phyloP scores from a whole-genome alignment of 2,329 filamentous ascomycete species.

The Cucurbitaria berberidis region DNA sequence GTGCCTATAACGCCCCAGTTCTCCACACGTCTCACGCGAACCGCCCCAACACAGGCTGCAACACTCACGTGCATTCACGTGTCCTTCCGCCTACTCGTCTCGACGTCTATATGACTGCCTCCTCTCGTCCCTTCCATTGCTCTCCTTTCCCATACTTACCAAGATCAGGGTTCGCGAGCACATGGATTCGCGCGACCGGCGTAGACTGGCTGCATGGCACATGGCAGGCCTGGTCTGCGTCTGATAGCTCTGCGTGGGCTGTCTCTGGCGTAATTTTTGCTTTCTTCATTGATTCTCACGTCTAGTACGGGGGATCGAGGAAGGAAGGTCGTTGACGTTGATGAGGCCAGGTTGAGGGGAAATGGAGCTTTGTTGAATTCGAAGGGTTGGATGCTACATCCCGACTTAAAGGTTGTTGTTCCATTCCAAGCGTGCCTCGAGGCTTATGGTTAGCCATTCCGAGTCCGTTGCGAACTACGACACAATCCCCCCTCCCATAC shows the following conservation, averaged over 20 bases:
- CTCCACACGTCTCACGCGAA: not conserved
- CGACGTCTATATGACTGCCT: not conserved
- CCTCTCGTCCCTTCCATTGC: not conserved
- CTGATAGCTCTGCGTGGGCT: conserved; percentile 9
- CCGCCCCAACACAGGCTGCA: conserved; percentile 1
- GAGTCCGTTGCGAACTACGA: too few species aligned
- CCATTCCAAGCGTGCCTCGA: too few species aligned
- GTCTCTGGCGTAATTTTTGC: conserved; percentile 16
- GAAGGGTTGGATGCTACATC: not conserved
- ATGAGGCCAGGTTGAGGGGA: not conserved
- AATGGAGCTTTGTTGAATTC: not conserved
- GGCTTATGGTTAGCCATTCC: too few species aligned
- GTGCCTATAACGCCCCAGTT: not conserved
- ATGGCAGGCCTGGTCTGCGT: conserved; percentile 7
- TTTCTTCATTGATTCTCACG: conserved; percentile 9
- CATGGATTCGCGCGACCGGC: conserved; percentile 10
- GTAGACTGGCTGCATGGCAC: conserved; percentile 14
- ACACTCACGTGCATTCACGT: not conserved
- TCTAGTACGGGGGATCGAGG: not conserved
- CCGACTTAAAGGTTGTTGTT: too few species aligned
- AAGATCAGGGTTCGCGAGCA: conserved; percentile 11
- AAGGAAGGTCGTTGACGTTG: not conserved
- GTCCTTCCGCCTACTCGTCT: conserved; percentile 2
- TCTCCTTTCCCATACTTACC: conserved; percentile 11
- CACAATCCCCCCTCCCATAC: too few species aligned